Evolutionary conservation across 2,329 filamentous ascomycete species (phyloP).

Genomic region (Calonectria pseudoreteaudii): DNA sequence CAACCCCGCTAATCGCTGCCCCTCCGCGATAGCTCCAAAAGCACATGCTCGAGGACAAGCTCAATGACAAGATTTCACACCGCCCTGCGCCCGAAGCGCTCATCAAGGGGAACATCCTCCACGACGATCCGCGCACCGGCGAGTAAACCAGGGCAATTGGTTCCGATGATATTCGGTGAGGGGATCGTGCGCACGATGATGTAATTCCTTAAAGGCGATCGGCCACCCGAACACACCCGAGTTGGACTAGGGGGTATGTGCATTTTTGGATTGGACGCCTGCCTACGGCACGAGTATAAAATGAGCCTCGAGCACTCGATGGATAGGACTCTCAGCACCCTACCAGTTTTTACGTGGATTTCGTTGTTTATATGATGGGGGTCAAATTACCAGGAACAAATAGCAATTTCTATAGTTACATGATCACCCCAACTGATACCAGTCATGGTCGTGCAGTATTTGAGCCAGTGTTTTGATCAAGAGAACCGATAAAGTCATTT

Average conservation of each 20-base stretch:
- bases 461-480: background rate
- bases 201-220: constrained; percentile 31
- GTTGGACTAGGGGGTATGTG: constrained; percentile 2
- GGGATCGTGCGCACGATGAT: constrained; percentile 55
- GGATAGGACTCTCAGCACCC: background rate
- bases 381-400: background rate
- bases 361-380: background rate
- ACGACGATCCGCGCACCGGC: constrained; percentile 71
- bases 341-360: background rate
- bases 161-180: constrained; percentile 53
- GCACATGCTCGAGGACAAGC: constrained; percentile 86
- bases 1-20: constrained; percentile 24
- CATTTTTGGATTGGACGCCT: constrained; percentile 1
- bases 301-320: background rate
- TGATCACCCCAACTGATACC: background rate
- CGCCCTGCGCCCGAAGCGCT: constrained; percentile 82
- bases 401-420: background rate
- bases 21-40: constrained; percentile 71
- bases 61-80: constrained; percentile 88
- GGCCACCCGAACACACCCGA: background rate
- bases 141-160: constrained; percentile 72
- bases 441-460: background rate
- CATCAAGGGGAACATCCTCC: constrained; percentile 83
- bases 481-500: background rate
- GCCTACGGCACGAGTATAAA: background rate